Conservation (phyloP, 495 filamentous ascomycete species). For the Glonium stellatum region DNA sequence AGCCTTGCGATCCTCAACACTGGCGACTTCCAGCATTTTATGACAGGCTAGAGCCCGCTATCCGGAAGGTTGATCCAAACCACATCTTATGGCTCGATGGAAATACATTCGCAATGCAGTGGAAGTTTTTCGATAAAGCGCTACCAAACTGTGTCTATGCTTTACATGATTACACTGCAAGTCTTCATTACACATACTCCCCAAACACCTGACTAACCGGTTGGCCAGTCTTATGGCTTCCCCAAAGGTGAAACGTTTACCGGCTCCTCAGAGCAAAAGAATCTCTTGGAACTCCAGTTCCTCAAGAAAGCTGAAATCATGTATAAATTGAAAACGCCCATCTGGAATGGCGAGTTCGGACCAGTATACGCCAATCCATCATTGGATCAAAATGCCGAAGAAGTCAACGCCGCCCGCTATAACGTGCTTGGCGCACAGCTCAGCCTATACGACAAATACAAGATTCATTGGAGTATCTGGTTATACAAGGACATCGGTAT, state of each 20-base stretch:
- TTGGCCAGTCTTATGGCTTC: conserved; percentile 44
- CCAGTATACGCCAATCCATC: conserved; percentile 50
- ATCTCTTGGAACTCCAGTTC: conserved; percentile 42
- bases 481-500: conserved; percentile 60
- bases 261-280: conserved; percentile 47
- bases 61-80: conserved; percentile 52
- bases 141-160: conserved; percentile 56
- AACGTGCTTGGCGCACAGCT: conserved; percentile 51
- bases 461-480: conserved; percentile 58
- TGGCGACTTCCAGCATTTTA: conserved; percentile 51
- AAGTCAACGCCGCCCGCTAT: conserved; percentile 48
- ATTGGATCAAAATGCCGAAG: conserved; percentile 35
- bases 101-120: conserved; percentile 59
- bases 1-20: conserved; percentile 55
- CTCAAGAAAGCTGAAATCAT: conserved; percentile 54
- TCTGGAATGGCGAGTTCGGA: conserved; percentile 65
- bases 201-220: background rate
- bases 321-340: conserved; percentile 45
- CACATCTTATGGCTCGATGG: conserved; percentile 61
- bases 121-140: conserved; percentile 39
- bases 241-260: conserved; percentile 47
- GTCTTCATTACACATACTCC: background rate
- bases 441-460: conserved; percentile 49
- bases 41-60: conserved; percentile 49
- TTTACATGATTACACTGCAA: conserved; percentile 52